Evolutionary conservation across 1,139 yeast species (phyloP).

Genomic region (Zygosaccharomyces sapae): DNA sequence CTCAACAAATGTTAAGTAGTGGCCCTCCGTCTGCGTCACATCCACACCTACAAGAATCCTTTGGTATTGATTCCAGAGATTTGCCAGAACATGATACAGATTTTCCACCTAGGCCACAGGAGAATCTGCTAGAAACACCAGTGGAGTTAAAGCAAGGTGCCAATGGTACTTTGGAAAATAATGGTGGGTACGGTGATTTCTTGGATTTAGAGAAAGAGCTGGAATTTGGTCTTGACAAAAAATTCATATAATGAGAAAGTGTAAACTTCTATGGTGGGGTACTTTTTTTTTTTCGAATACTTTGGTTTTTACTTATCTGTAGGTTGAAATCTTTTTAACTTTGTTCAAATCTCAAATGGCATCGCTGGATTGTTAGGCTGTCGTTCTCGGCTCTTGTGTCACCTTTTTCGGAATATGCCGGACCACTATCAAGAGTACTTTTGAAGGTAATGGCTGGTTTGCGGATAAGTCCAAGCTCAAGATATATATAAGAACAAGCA

Average conservation of each 20-base stretch:
- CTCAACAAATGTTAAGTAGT: slow-evolving; percentile 24
- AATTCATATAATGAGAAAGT: slow-evolving; percentile 9
- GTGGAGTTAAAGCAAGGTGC: slow-evolving; percentile 16
- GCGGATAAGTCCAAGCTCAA: not conserved
- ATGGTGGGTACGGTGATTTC: slow-evolving; percentile 33
- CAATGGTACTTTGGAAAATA: slow-evolving; percentile 12
- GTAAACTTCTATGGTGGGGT: not conserved
- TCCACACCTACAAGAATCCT: slow-evolving; percentile 27
- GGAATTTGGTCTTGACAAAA: slow-evolving; percentile 18
- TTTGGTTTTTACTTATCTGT: too few species aligned
- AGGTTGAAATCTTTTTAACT: too few species aligned
- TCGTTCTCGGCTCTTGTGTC: too few species aligned
- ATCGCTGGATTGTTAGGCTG: too few species aligned
- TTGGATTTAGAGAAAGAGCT: slow-evolving; percentile 48
- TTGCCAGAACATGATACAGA: slow-evolving; percentile 41
- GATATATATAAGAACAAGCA: not conserved
- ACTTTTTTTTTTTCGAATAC: too few species aligned
- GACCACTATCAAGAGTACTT: not conserved
- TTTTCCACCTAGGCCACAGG: slow-evolving; percentile 43
- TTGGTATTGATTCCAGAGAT: slow-evolving; percentile 39
- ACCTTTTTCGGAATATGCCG: not conserved
- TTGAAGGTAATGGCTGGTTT: not conserved
- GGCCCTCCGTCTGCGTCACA: slow-evolving; percentile 27
- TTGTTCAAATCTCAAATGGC: too few species aligned
- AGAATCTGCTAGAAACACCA: slow-evolving; percentile 33